Evolutionary conservation across 108 stramenopile species (phyloP).

Genomic region (Nitzschia sp.): DNA sequence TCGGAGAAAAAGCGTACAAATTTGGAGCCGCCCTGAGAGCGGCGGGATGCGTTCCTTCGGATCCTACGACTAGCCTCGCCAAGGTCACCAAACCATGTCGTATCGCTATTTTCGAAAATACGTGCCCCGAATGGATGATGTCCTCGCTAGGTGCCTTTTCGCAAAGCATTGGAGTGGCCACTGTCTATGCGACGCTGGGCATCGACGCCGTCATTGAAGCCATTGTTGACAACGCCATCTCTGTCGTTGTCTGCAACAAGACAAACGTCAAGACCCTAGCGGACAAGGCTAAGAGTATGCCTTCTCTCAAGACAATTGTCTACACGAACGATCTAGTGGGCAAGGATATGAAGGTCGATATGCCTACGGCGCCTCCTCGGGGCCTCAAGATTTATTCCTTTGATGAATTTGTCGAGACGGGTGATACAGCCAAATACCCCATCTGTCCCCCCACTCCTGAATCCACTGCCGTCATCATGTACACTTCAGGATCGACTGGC

Average conservation of each 20-base stretch:
- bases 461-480: slow-evolving; percentile 94
- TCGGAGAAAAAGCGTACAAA: slow-evolving; percentile 59
- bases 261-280: slow-evolving; percentile 61
- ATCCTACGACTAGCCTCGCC: slow-evolving; percentile 62
- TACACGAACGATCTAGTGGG: slow-evolving; percentile 84
- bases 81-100: slow-evolving; percentile 80
- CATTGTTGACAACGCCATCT: slow-evolving; percentile 73
- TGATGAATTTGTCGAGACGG: slow-evolving; percentile 77
- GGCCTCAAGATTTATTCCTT: slow-evolving; percentile 67
- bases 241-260: slow-evolving; percentile 88
- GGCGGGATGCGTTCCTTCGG: slow-evolving; percentile 63
- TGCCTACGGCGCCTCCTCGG: slow-evolving; percentile 49
- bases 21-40: slow-evolving; percentile 85
- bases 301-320: slow-evolving; percentile 78
- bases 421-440: slow-evolving; percentile 70
- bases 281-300: slow-evolving; percentile 61
- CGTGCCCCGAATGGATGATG: slow-evolving; percentile 91
- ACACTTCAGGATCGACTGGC: slow-evolving; percentile 90
- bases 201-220: slow-evolving; percentile 89
- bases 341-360: slow-evolving; percentile 49
- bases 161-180: slow-evolving; percentile 81
- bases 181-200: slow-evolving; percentile 93
- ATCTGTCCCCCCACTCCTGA: slow-evolving; percentile 73
- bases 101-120: slow-evolving; percentile 92
- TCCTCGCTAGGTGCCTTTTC: slow-evolving; percentile 79